These are phyloP conservation scores for Fusarium chaquense DNA, from an alignment of 2,329 filamentous ascomycete species.

Conservation along the genomic window DNA sequence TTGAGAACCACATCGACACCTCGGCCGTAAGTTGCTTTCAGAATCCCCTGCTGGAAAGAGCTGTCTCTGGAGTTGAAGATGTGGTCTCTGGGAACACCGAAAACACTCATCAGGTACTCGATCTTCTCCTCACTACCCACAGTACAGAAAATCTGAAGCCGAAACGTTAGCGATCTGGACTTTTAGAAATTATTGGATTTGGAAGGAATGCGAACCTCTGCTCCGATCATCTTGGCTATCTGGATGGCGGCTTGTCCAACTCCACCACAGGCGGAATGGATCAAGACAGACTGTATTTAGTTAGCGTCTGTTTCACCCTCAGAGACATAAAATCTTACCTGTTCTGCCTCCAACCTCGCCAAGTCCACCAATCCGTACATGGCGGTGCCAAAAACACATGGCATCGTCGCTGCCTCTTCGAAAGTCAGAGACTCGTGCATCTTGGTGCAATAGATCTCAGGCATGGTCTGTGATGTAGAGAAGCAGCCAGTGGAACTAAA, in stretches of 20 bases:
- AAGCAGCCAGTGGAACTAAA: slow-evolving; percentile 49
- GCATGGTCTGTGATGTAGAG: slow-evolving; percentile 23
- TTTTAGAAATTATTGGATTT: neutral
- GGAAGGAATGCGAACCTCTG: slow-evolving; percentile 50
- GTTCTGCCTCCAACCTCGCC: slow-evolving; percentile 16
- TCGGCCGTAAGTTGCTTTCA: slow-evolving; percentile 43
- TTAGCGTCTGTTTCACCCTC: neutral
- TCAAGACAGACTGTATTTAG: slow-evolving; percentile 48
- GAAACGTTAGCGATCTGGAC: neutral
- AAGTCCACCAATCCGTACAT: slow-evolving; percentile 33
- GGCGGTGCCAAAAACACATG: slow-evolving; percentile 50
- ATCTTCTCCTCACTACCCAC: slow-evolving; percentile 54
- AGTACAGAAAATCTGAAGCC: slow-evolving; percentile 39
- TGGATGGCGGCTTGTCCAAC: slow-evolving; percentile 52
- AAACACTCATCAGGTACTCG: slow-evolving; percentile 49
- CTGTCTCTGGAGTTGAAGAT: slow-evolving; percentile 53
- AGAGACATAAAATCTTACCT: slow-evolving; percentile 3
- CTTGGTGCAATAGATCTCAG: slow-evolving; percentile 39
- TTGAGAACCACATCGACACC: slow-evolving; percentile 58
- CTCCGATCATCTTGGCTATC: slow-evolving; percentile 48
- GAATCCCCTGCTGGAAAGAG: slow-evolving; percentile 50
- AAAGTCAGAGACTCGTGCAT: slow-evolving; percentile 55
- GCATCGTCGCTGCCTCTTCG: slow-evolving; percentile 53
- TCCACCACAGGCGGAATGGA: slow-evolving; percentile 53
- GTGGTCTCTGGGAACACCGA: slow-evolving; percentile 48